Evolutionary conservation across 768 basidiomycete species (phyloP).

Genomic region (Clathrus columnatus): DNA sequence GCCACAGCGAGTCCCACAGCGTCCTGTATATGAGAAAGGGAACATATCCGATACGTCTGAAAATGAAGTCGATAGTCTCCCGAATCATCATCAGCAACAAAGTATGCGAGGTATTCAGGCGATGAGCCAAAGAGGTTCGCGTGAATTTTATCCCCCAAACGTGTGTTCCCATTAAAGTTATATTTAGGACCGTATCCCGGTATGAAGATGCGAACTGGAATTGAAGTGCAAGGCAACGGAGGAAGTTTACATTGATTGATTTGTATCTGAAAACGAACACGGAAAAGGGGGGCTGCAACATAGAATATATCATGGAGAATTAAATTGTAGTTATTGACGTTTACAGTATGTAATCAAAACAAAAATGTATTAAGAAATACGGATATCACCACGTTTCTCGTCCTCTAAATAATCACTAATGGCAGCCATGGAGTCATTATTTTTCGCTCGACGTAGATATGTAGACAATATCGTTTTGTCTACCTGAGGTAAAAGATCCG

Average conservation of each 20-base stretch:
- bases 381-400: conserved; percentile 63
- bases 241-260: neutral
- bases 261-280: too few species aligned
- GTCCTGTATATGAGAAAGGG: conserved; percentile 1
- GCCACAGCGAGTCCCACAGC: neutral
- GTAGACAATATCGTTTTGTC: conserved; percentile 57
- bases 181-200: neutral
- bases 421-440: conserved; percentile 67
- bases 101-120: neutral
- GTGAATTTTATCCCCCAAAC: neutral
- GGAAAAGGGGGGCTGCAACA: too few species aligned
- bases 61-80: neutral
- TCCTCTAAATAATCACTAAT: conserved; percentile 83
- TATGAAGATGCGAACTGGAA: neutral
- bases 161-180: neutral
- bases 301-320: too few species aligned
- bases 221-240: too few species aligned
- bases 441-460: conserved; percentile 57
- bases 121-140: neutral
- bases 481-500: conserved; percentile 63
- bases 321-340: too few species aligned
- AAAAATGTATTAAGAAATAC: conserved; percentile 21
- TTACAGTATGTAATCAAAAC: too few species aligned
- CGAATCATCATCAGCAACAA: neutral
- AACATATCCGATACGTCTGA: neutral